A percentile compares a stretch with the other conserved stretches of the same genome.
Evolutionary conservation across 148 eudicot genomes (phyloP).

Genomic region (Hydrangea macrophylla): DNA sequence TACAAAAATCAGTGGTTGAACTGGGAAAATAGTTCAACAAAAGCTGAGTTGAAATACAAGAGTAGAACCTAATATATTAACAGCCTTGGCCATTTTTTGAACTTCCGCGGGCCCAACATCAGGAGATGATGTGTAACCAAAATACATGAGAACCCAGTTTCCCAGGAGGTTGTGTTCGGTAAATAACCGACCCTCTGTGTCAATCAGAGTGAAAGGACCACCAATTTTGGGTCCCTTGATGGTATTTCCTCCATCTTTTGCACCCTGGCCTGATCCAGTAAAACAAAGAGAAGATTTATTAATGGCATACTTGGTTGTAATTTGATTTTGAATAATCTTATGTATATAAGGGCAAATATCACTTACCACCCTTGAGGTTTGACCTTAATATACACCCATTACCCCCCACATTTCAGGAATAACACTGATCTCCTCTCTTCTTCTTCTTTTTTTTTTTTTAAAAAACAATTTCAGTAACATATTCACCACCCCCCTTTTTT

Average conservation of each 20-base stretch:
- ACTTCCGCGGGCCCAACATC: conserved; percentile 87
- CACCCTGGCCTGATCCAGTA: conserved; percentile 50
- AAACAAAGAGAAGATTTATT: conserved; percentile 14
- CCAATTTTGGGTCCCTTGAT: conserved; percentile 73
- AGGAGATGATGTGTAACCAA: conserved; percentile 97
- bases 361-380: too few relatives aligned
- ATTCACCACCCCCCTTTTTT: too few relatives aligned
- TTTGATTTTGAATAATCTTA: too few relatives aligned
- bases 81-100: conserved; percentile 71
- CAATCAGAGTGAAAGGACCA: conserved; percentile 84
- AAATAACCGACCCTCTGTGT: conserved; percentile 53
- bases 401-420: too few relatives aligned
- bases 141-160: conserved; percentile 83
- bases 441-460: too few relatives aligned
- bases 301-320: too few relatives aligned
- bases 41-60: conserved; percentile 3
- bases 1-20: conserved; percentile 20
- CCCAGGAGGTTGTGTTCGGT: conserved; percentile 66
- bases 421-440: too few relatives aligned
- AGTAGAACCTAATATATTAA: conserved; percentile 54
- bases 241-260: conserved; percentile 31
- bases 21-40: conserved; percentile 1
- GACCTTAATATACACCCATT: too few relatives aligned
- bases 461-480: too few relatives aligned
- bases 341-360: too few relatives aligned